Evolutionary conservation across 257 asterid genomes (phyloP), one percentile per base, ranked within the genome.

Genomic region (Solanum sejunctum): DNA sequence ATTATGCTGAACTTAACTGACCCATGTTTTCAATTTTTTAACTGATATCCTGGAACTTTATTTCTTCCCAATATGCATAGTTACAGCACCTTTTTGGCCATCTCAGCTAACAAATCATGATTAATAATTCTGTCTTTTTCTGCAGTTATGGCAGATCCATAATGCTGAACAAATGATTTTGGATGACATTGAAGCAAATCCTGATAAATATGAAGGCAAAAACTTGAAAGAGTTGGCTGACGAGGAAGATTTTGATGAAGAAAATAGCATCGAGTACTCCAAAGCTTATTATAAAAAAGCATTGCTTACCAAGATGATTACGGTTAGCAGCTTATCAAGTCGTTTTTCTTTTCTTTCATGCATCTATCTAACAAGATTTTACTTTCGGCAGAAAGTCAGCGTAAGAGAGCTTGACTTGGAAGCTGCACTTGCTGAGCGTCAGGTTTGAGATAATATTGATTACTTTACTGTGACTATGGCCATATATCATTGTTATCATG

Each of bases 111-210:
- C 82, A 23, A 26, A 17, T 52, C 26, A 28, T 16, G 82, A 52
- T 73, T 8, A 75, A 52, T 49, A 16, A 16, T 52, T 26, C 26
- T 52, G 41, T 78, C 47, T 52, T 78, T 10, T 78, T 78, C 83
- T 91, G 90, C 93, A 96, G 99, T 84, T 96, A 80, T 96, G 98
- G 99, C 92, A 93, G 91, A 91, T 96, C 80, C 92, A 93, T 90
- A 96, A 95, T 86, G 98, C 98, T 85, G 99, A 96, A 86, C 99
- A 96, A 87, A 90, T 96, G 98, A 91, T 96, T 87, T 58, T 96
- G 95, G 98, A 96, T 86, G 99, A 96, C 84, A 56, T 96, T 92
- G 98, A 87, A 86, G 86, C 89, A 64, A 93, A 95, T 89, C 97
- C 98, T 69, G 89, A 85, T 82, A 93, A 96, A 85, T 96, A 96